A percentile compares a stretch with the other conserved stretches of the same genome.
phyloP scores from a whole-genome alignment of 768 basidiomycete species.

The Rubroboletus satanas region DNA sequence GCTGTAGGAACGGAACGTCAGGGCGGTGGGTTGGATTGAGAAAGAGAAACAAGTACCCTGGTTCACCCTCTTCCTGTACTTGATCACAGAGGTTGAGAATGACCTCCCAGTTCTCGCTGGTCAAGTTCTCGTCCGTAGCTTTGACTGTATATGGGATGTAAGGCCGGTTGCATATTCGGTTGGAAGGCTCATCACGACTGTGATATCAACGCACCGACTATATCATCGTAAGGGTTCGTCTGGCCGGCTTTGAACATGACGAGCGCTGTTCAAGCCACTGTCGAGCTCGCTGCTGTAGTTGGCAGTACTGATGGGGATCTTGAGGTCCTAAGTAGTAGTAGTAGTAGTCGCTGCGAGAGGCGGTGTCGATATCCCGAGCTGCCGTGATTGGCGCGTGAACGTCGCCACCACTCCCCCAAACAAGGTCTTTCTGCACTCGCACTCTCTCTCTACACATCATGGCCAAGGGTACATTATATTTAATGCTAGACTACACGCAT shows the following conservation, averaged over 20 bases:
- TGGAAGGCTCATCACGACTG: conserved; percentile 1
- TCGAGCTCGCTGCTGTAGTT: conserved; percentile 14
- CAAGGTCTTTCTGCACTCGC: conserved; percentile 1
- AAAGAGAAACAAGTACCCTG: conserved; percentile 52
- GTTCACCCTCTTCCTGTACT: conserved; percentile 82
- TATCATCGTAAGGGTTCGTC: conserved; percentile 82
- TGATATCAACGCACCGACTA: conserved; percentile 65
- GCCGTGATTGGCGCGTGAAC: conserved; percentile 12
- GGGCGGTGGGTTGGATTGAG: conserved; percentile 4
- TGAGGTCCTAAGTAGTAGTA: not conserved
- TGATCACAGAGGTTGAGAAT: conserved; percentile 96
- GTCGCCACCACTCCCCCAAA: not conserved
- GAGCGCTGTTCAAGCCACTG: not conserved
- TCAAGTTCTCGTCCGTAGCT: conserved; percentile 96
- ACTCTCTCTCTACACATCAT: conserved; percentile 29
- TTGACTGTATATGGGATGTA: conserved; percentile 54
- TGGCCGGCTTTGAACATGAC: conserved; percentile 70
- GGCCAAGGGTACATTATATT: conserved; percentile 47
- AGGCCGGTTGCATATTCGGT: not conserved
- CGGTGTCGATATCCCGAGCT: conserved; percentile 21
- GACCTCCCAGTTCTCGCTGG: conserved; percentile 93
- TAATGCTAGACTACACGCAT: not conserved
- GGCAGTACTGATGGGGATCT: conserved; percentile 5
- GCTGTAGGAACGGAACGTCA: conserved; percentile 42
- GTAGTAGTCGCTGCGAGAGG: conserved; percentile 27